Conservation (phyloP, 1,139 yeast species). For the Nakaseomyces sp. region DNA sequence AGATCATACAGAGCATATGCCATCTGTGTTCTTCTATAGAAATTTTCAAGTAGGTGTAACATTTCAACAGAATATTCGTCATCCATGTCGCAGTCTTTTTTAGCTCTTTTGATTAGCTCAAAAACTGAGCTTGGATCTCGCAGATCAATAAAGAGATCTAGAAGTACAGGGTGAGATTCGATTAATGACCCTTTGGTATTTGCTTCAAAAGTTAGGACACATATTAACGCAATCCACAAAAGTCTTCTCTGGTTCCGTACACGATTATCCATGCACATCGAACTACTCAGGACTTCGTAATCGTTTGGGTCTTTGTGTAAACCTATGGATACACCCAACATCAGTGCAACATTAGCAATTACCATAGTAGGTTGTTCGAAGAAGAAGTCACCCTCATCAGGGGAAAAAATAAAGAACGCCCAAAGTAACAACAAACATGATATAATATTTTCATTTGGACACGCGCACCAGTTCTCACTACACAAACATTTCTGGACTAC, state of each 20-base stretch:
- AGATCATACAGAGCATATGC: slow-evolving; percentile 6
- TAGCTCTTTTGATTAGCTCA: slow-evolving; percentile 18
- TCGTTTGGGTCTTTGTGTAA: slow-evolving; percentile 29
- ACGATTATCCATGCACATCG: slow-evolving; percentile 15
- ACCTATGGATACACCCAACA: slow-evolving; percentile 27
- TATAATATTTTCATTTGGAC: slow-evolving; percentile 27
- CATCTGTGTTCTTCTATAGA: slow-evolving; percentile 11
- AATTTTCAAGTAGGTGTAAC: slow-evolving; percentile 20
- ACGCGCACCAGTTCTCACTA: slow-evolving; percentile 25
- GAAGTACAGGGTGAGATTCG: slow-evolving; percentile 13
- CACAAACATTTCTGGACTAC: slow-evolving; percentile 21
- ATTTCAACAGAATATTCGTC: slow-evolving; percentile 15
- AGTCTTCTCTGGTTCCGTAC: slow-evolving; percentile 24
- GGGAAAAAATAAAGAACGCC: slow-evolving; percentile 28
- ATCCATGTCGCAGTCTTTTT: slow-evolving; percentile 16
- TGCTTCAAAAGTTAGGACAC: slow-evolving; percentile 22
- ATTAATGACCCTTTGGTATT: slow-evolving; percentile 24
- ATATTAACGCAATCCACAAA: slow-evolving; percentile 23
- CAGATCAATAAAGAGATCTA: slow-evolving; percentile 17
- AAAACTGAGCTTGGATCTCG: slow-evolving; percentile 15
- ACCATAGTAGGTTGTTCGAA: slow-evolving; percentile 28
- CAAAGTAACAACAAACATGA: slow-evolving; percentile 27
- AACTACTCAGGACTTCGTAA: slow-evolving; percentile 16
- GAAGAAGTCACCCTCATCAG: slow-evolving; percentile 30
- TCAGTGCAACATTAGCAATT: slow-evolving; percentile 20